These are phyloP conservation scores for Neoconidiobolus thromboides DNA, from an alignment of 371 early-diverging fungal genomes.

Conservation along the genomic window DNA sequence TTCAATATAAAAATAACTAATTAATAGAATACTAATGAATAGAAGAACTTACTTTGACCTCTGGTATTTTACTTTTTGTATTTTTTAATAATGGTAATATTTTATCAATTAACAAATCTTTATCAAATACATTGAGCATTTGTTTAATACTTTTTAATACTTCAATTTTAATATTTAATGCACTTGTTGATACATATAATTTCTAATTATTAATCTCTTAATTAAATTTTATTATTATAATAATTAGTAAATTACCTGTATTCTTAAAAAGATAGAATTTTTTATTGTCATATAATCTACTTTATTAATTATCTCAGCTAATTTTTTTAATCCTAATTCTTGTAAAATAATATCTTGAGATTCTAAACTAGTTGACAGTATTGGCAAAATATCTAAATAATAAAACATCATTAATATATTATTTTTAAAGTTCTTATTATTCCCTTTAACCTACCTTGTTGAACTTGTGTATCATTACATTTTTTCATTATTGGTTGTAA, in stretches of 20 bases:
- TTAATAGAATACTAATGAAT: no score
- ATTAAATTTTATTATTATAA: background rate
- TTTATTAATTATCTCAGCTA: constrained; percentile 34
- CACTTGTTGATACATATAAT: constrained; percentile 41
- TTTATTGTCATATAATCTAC: constrained; percentile 52
- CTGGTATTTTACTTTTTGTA: constrained; percentile 60
- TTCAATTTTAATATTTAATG: constrained; percentile 51
- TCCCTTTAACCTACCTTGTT: background rate
- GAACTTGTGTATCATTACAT: background rate
- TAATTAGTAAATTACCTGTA: constrained; percentile 23
- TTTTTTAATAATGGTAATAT: constrained; percentile 51
- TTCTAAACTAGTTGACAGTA: constrained; percentile 23
- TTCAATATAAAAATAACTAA: background rate
- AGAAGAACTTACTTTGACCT: constrained; percentile 33
- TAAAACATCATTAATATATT: constrained; percentile 38
- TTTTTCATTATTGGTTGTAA: constrained; percentile 16
- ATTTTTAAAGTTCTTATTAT: constrained; percentile 17
- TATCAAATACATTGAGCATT: constrained; percentile 51
- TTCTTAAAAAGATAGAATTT: constrained; percentile 47
- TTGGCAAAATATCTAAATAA: constrained; percentile 22
- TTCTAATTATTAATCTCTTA: constrained; percentile 13
- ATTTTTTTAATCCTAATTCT: constrained; percentile 50
- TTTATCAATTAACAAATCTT: constrained; percentile 33
- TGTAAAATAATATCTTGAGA: constrained; percentile 38
- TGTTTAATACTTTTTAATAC: constrained; percentile 54